Percentiles rank a stretch among this genome's conserved stretches.
Evolutionary conservation across 1,139 yeast genomes (phyloP).

Genomic region (Candida neerlandica): DNA sequence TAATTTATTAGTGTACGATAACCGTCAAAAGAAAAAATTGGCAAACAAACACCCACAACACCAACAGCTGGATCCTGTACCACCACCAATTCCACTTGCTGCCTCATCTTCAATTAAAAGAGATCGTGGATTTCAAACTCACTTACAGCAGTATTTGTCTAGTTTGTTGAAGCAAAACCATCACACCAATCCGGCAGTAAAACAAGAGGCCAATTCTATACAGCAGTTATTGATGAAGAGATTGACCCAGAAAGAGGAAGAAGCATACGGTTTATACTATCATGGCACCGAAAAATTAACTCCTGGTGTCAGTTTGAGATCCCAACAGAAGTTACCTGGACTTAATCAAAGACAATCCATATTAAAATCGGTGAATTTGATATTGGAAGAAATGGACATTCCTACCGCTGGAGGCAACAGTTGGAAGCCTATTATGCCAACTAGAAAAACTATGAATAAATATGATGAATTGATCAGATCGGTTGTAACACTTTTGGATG

Average conservation of each 20-base stretch:
- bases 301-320: slow-evolving; percentile 80
- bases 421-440: slow-evolving; percentile 84
- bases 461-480: slow-evolving; percentile 78
- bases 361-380: slow-evolving; percentile 73
- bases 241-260: slow-evolving; percentile 77
- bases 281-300: slow-evolving; percentile 74
- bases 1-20: slow-evolving; percentile 77
- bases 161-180: slow-evolving; percentile 42
- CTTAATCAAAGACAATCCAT: slow-evolving; percentile 58
- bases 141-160: slow-evolving; percentile 47
- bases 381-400: slow-evolving; percentile 76
- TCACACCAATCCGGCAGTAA: slow-evolving; percentile 25
- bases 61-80: slow-evolving; percentile 53
- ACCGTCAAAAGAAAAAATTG: slow-evolving; percentile 49
- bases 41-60: slow-evolving; percentile 26
- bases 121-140: slow-evolving; percentile 57
- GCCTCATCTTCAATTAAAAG: slow-evolving; percentile 54
- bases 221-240: slow-evolving; percentile 54
- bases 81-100: slow-evolving; percentile 60
- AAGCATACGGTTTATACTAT: slow-evolving; percentile 79
- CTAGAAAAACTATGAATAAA: slow-evolving; percentile 74
- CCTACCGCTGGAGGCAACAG: slow-evolving; percentile 58
- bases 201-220: slow-evolving; percentile 40
- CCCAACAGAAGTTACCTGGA: slow-evolving; percentile 55
- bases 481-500: slow-evolving; percentile 74